Base-by-base conservation (phyloP, 768 basidiomycete species). In the Hericium coralloides region DNA sequence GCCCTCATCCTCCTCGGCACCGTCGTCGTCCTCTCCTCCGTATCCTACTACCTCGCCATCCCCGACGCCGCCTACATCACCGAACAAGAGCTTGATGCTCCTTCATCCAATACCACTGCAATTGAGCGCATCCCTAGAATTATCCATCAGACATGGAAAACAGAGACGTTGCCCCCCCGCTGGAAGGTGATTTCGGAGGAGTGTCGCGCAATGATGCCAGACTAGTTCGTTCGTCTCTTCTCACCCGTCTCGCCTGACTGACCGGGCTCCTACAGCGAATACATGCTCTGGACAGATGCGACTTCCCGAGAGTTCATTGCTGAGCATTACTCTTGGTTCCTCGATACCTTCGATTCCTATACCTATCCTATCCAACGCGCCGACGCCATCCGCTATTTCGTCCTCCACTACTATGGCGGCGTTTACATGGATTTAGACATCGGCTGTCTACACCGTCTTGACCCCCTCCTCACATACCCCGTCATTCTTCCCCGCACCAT, bases 121-220 rank as follows among this genome's bases (percentile, higher is more conserved):
- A 73, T 81, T 39, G 89, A 97, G 66, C 82, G 79, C 62, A 84
- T 98, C 38, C 97, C 95, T 3, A 81, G 92, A 52, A 90, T 99
- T 57, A 81, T 99, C 50, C 97, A 99, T 71, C 95, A 98, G 80
- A 98, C 97, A 22, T 99, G 97, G 97, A 97, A 95, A 77, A 84
- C 88, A 10, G 87, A 95, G 55, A 81, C 80, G 0, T 76, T 99
- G 22, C 97, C 97, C 2, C 71, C 76, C 47, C 79, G 81, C 59
- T 99, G 95, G 95, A 79, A 80, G 59, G 74, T 73, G 41, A 78
- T 94, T 48, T 93, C 93, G 25, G 79, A 91, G 68, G 84, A 77
- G 26, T 98, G 97, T 74, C 80, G 86, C 57, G 83, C 89, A 65
- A 85, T 97, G 79, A 94, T 95, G 85, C 81, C 91, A 6, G 94